A percentile compares a stretch with the other conserved stretches of the same genome.
Conservation (phyloP, 1,284 basidiomycete genomes). For the Trichosporon asahii region DNA sequence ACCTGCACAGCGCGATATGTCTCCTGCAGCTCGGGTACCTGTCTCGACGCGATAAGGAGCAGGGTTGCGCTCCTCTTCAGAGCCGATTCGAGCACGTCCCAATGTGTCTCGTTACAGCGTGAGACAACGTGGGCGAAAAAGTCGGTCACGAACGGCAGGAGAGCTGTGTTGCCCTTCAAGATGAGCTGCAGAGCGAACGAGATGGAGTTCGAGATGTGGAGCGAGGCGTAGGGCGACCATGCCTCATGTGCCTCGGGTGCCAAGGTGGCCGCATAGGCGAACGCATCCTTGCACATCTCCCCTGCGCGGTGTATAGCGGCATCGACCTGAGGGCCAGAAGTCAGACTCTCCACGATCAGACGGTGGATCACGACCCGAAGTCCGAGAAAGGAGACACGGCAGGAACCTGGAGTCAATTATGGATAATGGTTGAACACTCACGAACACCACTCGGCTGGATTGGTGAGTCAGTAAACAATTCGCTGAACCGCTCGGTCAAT, state of each 20-base stretch:
- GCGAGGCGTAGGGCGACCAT: slow-evolving; percentile 39
- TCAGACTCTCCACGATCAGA: slow-evolving; percentile 24
- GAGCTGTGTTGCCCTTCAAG: not conserved
- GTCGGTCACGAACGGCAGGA: not conserved
- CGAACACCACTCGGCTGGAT: slow-evolving; percentile 28
- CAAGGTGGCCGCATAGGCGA: slow-evolving; percentile 26
- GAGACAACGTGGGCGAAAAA: not conserved
- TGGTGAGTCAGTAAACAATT: not conserved
- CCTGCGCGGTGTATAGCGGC: slow-evolving; percentile 22
- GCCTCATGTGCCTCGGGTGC: slow-evolving; percentile 17
- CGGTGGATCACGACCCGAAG: slow-evolving; percentile 29
- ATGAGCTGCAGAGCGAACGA: slow-evolving; percentile 32
- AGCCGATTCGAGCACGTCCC: slow-evolving; percentile 36
- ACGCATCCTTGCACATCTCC: slow-evolving; percentile 14
- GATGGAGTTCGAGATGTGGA: slow-evolving; percentile 36
- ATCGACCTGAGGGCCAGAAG: slow-evolving; percentile 7
- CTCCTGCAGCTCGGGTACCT: slow-evolving; percentile 19
- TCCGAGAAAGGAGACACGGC: slow-evolving; percentile 34
- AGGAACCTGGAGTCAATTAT: slow-evolving; percentile 25
- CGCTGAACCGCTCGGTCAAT: not conserved
- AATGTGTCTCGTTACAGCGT: slow-evolving; percentile 9
- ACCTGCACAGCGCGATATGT: slow-evolving; percentile 21
- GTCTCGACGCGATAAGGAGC: slow-evolving; percentile 23
- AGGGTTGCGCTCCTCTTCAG: slow-evolving; percentile 32
- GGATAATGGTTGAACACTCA: slow-evolving; percentile 14